Base-by-base conservation (phyloP, 2,329 filamentous ascomycete species). In the Trichoderma arundinaceum region DNA sequence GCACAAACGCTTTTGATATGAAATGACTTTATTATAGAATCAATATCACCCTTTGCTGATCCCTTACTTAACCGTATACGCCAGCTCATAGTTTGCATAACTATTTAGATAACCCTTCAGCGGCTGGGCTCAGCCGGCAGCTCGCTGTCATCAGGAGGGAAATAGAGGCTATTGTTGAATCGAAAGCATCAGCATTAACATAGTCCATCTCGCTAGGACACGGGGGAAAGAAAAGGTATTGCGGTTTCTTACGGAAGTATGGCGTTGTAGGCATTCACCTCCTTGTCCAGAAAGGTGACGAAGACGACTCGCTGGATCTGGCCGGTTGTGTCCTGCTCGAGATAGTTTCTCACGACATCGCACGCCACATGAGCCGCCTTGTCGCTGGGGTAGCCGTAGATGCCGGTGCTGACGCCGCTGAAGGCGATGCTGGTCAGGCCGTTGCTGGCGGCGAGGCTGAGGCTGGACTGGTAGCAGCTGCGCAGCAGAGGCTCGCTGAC, bases 321-420 rank as follows among this genome's bases (percentile, higher is more conserved):
- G 13, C 53, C 73, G 65, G 1, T 80, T 81, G 12, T 80, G 72
- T 80, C 71, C 4, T 77, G 74, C 17, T 83, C 81, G n/a, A 90
- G 72, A 68, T 87, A 89, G 41, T 78, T 74, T 63, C 84, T 82
- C 9, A 89, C 84, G 1, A 85, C 77, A 38, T 84, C 80, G 60
- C 90, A 83, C 1, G 92, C 95, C 9, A 90, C 83, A n/a, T 82
- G 76, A 0, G 92, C 92, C 1, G 94, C 95, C 46, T 88, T 84
- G 0, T 74, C 69, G 71, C 87, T 91, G 0, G 94, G 94, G 74
- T 96, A 98, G 0, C 92, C 92, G 74, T 97, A 98, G 1, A 97
- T 77, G 0, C 94, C 95, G 0, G 94, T 97, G 74, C 93, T 96
- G 67, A 98, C 84, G 19, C 88, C 90, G 46, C 89, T 88, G 72